phyloP scores from a whole-genome alignment of 2,329 filamentous ascomycete genomes.

The Fusarium praegraminearum region DNA sequence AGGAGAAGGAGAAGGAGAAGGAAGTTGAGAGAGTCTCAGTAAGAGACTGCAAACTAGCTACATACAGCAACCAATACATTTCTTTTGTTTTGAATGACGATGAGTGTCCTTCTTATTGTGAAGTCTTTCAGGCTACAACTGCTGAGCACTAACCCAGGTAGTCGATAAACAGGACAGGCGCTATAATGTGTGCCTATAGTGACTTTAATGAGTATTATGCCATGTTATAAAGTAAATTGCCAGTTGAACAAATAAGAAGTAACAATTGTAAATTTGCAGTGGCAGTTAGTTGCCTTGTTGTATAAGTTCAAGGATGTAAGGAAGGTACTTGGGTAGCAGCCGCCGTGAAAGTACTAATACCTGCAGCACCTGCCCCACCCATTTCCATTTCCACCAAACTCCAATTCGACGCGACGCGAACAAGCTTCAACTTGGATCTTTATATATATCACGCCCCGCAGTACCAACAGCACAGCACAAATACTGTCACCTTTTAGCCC shows the following conservation, averaged over 20 bases:
- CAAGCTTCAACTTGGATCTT: constrained; percentile 33
- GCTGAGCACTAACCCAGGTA: background rate
- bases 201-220: background rate
- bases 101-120: background rate
- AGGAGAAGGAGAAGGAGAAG: background rate
- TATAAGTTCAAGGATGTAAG: background rate
- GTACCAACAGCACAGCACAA: constrained; percentile 6
- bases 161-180: background rate
- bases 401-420: constrained; percentile 29
- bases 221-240: background rate
- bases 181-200: background rate
- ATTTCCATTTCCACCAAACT: constrained; percentile 5
- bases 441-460: constrained; percentile 25
- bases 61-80: background rate
- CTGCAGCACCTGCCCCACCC: background rate
- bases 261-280: background rate
- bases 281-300: background rate
- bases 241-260: no score
- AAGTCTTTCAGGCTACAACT: background rate
- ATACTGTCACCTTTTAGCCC: background rate
- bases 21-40: background rate
- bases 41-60: background rate
- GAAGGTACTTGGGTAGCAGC: background rate
- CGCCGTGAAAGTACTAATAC: background rate
- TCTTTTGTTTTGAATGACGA: background rate